phyloP scores from a whole-genome alignment of 345 rosid species.

The Acer negundo region DNA sequence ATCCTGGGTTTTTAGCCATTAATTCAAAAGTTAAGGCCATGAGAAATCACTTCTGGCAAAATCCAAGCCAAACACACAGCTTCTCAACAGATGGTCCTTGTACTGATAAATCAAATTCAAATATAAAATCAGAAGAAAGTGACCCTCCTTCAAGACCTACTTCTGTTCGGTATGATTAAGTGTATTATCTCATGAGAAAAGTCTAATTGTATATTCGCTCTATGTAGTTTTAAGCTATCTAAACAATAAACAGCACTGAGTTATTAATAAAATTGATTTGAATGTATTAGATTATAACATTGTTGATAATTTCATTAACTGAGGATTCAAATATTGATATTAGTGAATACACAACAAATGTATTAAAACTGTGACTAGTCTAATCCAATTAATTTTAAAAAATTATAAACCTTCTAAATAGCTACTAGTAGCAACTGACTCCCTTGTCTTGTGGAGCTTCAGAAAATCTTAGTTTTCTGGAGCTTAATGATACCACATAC shows the following conservation, averaged over 20 bases:
- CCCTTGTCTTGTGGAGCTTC: constrained; percentile 24
- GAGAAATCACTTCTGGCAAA: constrained; percentile 85
- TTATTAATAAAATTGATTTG: neutral
- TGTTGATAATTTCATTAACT: too few relatives aligned
- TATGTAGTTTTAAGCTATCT: neutral
- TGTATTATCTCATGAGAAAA: neutral
- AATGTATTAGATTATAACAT: neutral
- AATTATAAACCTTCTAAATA: too few relatives aligned
- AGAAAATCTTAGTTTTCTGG: constrained; percentile 19
- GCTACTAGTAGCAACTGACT: neutral
- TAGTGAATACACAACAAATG: too few relatives aligned
- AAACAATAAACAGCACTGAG: neutral
- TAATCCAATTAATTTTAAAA: too few relatives aligned
- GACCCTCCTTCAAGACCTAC: constrained; percentile 26
- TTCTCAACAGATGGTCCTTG: constrained; percentile 30
- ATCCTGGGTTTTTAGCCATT: constrained; percentile 64
- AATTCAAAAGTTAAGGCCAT: constrained; percentile 64
- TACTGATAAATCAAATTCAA: constrained; percentile 34
- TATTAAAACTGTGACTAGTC: too few relatives aligned
- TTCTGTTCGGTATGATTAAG: constrained; percentile 22
- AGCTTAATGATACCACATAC: constrained; percentile 23
- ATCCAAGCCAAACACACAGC: constrained; percentile 54
- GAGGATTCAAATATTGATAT: too few relatives aligned
- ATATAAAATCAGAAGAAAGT: constrained; percentile 34
- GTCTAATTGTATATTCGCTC: neutral